Base-by-base conservation (phyloP, 2,329 filamentous ascomycete species). In the Chaetomiaceae sp. region DNA sequence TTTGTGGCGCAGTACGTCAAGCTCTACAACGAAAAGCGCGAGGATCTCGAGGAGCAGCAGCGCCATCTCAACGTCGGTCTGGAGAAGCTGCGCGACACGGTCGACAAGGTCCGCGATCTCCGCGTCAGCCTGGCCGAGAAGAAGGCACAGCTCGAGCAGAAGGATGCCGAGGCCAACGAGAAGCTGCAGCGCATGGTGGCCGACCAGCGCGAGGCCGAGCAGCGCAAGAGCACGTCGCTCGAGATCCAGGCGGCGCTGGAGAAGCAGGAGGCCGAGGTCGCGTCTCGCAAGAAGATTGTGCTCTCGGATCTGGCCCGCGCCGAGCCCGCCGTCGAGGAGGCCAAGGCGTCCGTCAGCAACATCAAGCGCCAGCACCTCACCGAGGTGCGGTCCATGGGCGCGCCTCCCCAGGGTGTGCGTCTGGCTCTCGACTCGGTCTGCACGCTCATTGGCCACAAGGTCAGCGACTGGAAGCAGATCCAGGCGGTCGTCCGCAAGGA, bases 1-100 rank as follows among this genome's bases (percentile, higher is more conserved):
- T 99, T 99, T 63, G 92, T 99, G 52, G 89, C 90, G 34, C 93
- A 99, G 66, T 99, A 96, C 66, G 91, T 96, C 68, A 93, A 88
- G 68, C 77, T 99, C 6, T 97, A 97, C 72, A 95, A 91, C 56
- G 93, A 99, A 70, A 99, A 99, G 75, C 87, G 95, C 10, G 93
- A 97, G 68, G 93, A 99, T 65, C 80, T 99, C 1, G 93, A 99
- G 69, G 93, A 99, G 67, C 93, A 99, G 68, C 93, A 99, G 66
- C 87, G 93, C 25, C 93, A 99, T 78, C 77, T 99, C 56, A 99
- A 99, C 63, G 91, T 97, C 50, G 95, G 93, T 77, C 80, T 99
- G 2, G 93, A 99, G 73, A 99, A 99, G 69, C 77, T 99, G 23
- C 82, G 89, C 60, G 93, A 97, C 70, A 99, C 93, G 2, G 91